Conservation (phyloP, 768 basidiomycete genomes). For the Leccinum subtestaceum region DNA sequence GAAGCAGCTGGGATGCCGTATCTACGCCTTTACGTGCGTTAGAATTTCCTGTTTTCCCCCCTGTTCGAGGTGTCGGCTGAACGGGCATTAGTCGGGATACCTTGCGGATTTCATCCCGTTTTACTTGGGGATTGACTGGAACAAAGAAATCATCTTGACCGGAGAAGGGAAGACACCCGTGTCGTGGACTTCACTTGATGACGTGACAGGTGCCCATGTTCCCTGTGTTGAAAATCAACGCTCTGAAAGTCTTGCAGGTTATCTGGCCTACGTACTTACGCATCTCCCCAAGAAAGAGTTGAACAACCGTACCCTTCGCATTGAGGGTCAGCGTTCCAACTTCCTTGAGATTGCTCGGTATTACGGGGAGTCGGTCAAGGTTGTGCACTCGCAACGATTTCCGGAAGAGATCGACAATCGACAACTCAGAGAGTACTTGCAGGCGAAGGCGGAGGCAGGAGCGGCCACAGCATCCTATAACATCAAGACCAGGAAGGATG, state of each 20-base stretch:
- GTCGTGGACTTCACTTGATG: conserved; percentile 26
- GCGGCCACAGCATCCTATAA: conserved; percentile 8
- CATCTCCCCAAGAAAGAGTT: conserved; percentile 10
- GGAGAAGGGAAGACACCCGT: conserved; percentile 18
- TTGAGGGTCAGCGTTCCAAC: conserved; percentile 16
- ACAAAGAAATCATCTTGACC: conserved; percentile 17
- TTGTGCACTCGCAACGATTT: conserved; percentile 4
- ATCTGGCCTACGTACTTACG: conserved; percentile 23
- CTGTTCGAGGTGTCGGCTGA: neutral
- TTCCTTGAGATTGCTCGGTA: conserved; percentile 7
- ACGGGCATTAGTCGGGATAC: conserved; percentile 13
- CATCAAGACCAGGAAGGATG: conserved; percentile 14
- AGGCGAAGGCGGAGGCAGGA: conserved; percentile 12
- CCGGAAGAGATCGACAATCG: conserved; percentile 9
- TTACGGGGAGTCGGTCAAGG: conserved; percentile 10
- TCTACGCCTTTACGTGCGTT: conserved; percentile 23
- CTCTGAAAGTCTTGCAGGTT: conserved; percentile 9
- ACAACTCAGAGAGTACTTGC: conserved; percentile 13
- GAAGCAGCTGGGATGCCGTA: conserved; percentile 16
- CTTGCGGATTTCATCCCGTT: conserved; percentile 28
- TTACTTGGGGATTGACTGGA: conserved; percentile 15
- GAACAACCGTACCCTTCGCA: conserved; percentile 13
- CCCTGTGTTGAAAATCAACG: neutral
- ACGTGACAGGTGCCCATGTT: conserved; percentile 17
- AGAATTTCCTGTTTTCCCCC: neutral